Percentiles rank a stretch among this genome's conserved stretches.
Conservation (phyloP, 2,329 filamentous ascomycete genomes). For the Penicillium rolfsii region DNA sequence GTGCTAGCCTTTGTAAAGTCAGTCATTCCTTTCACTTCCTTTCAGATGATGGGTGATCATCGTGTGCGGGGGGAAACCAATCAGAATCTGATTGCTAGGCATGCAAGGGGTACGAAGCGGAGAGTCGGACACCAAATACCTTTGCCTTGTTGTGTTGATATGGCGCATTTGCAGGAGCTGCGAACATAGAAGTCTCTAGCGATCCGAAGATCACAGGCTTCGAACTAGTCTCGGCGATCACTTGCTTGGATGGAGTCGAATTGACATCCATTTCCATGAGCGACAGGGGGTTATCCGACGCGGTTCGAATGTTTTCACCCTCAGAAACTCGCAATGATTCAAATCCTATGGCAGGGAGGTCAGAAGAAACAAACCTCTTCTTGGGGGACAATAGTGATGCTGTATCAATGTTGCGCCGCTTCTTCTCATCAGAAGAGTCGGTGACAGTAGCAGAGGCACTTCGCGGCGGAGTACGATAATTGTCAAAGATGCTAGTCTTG, state of each 20-base stretch:
- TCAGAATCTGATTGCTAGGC: too few relatives aligned
- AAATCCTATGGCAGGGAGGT: neutral
- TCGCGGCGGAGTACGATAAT: neutral
- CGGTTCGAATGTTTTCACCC: neutral
- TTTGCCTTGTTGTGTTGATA: neutral
- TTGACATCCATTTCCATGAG: neutral
- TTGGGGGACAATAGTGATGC: neutral
- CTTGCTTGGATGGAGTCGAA: neutral
- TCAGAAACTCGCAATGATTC: neutral
- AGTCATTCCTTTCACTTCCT: neutral
- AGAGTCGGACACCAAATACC: neutral
- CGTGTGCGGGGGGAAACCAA: neutral
- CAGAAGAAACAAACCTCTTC: neutral
- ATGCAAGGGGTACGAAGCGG: neutral
- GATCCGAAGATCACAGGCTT: neutral
- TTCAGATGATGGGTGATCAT: neutral
- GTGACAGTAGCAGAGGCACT: neutral
- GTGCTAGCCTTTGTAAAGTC: neutral
- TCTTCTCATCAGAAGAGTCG: slow-evolving; percentile 1
- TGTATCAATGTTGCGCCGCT: neutral
- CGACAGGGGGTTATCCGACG: neutral
- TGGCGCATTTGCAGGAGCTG: neutral
- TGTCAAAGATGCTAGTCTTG: neutral
- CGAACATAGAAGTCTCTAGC: neutral
- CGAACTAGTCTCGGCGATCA: neutral